phyloP scores from a whole-genome alignment of 106 monocot species.

The Apostasia ramifera region DNA sequence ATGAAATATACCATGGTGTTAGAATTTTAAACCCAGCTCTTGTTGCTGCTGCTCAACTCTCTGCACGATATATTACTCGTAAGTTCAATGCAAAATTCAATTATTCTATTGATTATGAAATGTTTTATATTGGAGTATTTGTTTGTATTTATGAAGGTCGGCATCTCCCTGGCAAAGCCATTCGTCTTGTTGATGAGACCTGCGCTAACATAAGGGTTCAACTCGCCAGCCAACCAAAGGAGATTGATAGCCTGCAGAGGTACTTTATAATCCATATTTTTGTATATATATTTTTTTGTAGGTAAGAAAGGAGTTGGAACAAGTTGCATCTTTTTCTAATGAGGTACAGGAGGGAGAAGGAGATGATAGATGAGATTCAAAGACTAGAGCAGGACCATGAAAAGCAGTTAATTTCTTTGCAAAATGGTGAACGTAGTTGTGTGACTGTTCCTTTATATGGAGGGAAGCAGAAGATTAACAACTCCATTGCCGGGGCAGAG shows the following conservation, averaged over 20 bases:
- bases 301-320: slow-evolving; percentile 53
- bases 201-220: slow-evolving; percentile 79
- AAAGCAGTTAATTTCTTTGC: slow-evolving; percentile 31
- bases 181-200: slow-evolving; percentile 92
- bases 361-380: slow-evolving; percentile 73
- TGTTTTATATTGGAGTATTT: neutral
- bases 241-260: slow-evolving; percentile 32
- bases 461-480: slow-evolving; percentile 67
- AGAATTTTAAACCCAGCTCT: too few relatives aligned
- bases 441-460: slow-evolving; percentile 72
- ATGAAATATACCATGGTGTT: too few relatives aligned
- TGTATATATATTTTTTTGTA: slow-evolving; percentile 9
- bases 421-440: slow-evolving; percentile 53
- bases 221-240: slow-evolving; percentile 28
- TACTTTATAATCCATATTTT: neutral
- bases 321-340: slow-evolving; percentile 72
- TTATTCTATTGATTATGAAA: neutral
- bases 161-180: slow-evolving; percentile 86
- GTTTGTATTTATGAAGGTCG: slow-evolving; percentile 33
- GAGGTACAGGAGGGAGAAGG: slow-evolving; percentile 90
- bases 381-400: slow-evolving; percentile 49
- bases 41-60: slow-evolving; percentile 66
- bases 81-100: neutral
- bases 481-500: slow-evolving; percentile 65
- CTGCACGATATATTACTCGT: slow-evolving; percentile 50